Evolutionary conservation across 129 eudicot genomes (phyloP).

Genomic region (Rutidosis leptorrhynchoides): DNA sequence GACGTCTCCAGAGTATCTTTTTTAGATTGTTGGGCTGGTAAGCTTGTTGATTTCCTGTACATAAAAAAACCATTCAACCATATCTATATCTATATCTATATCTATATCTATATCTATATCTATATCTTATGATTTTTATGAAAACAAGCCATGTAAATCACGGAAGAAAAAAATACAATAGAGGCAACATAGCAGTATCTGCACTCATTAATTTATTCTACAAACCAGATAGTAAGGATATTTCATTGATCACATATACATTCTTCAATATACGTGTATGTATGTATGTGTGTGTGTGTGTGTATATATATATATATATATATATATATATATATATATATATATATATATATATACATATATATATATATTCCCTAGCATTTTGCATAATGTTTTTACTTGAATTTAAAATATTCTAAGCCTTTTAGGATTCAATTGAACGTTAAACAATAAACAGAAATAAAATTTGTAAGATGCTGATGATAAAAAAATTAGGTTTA

Average conservation of each 20-base stretch:
- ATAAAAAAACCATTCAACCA: constrained; percentile 10
- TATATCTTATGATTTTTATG: neutral
- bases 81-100: neutral
- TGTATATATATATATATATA: no score
- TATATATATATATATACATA: no score
- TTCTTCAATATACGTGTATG: neutral
- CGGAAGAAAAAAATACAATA: no score
- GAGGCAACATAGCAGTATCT: neutral
- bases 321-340: no score
- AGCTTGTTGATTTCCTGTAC: constrained; percentile 34
- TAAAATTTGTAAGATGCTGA: neutral
- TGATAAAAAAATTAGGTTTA: neutral
- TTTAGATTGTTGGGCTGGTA: constrained; percentile 34
- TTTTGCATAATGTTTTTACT: neutral
- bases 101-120: neutral
- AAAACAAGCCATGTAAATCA: neutral
- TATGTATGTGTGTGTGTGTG: no score
- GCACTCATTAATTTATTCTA: neutral
- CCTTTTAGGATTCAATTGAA: neutral
- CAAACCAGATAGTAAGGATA: neutral
- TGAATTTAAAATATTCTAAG: no score
- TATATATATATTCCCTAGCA: neutral
- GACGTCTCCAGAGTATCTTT: constrained; percentile 31
- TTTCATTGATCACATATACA: neutral
- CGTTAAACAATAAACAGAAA: neutral